A percentile compares a stretch with the other conserved stretches of the same genome.
phyloP scores from a whole-genome alignment of 2,329 filamentous ascomycete species.

The Trichophyton schoenleinii region DNA sequence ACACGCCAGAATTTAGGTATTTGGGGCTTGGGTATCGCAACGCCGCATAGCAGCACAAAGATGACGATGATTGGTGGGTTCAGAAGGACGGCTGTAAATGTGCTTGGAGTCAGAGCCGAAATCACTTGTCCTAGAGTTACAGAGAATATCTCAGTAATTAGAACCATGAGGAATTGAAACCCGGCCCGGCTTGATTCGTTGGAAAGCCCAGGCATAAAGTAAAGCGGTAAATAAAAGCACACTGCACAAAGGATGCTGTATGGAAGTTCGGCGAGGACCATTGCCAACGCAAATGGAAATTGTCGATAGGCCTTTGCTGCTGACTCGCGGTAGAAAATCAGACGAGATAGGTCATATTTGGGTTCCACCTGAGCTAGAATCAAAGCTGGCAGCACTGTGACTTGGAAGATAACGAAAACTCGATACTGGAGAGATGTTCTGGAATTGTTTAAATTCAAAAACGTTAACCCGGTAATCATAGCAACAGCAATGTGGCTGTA shows the following conservation, averaged over 20 bases:
- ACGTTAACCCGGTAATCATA: conserved; percentile 65
- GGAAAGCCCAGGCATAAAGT: conserved; percentile 71
- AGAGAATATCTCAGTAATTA: conserved; percentile 73
- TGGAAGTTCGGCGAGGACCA: conserved; percentile 73
- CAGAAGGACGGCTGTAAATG: conserved; percentile 51
- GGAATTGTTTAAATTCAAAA: conserved; percentile 63
- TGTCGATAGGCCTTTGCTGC: conserved; percentile 77
- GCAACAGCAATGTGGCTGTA: conserved; percentile 75
- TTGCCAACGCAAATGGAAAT: conserved; percentile 62
- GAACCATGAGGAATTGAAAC: conserved; percentile 75
- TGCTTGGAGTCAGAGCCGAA: conserved; percentile 62
- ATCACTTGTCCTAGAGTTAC: conserved; percentile 68
- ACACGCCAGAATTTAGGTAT: conserved; percentile 68
- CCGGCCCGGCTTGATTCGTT: conserved; percentile 53
- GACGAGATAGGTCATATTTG: conserved; percentile 66
- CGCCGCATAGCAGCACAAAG: conserved; percentile 48
- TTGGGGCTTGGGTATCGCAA: conserved; percentile 39
- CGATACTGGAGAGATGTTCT: conserved; percentile 68
- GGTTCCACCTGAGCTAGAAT: conserved; percentile 75
- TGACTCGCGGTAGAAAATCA: conserved; percentile 76
- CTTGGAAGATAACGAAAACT: conserved; percentile 83
- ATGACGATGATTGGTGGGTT: conserved; percentile 75
- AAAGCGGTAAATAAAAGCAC: conserved; percentile 67
- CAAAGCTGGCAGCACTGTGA: conserved; percentile 65
- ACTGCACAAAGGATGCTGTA: conserved; percentile 72